Evolutionary conservation across 352 stramenopile genomes (phyloP).

Genomic region (Phytophthora ramorum): DNA sequence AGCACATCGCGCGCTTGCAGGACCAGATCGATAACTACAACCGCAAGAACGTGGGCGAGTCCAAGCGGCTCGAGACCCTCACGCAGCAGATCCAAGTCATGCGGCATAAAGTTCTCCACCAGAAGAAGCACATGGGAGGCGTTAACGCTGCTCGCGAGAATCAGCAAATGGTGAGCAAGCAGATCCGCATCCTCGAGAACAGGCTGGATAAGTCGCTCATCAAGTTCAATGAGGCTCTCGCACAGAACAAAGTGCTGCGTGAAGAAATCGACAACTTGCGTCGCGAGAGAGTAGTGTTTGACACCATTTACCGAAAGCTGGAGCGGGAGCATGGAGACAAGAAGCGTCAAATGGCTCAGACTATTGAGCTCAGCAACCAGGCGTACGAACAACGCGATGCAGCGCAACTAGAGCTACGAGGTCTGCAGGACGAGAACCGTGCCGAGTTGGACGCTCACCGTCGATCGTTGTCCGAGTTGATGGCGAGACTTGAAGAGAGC

Average conservation of each 20-base stretch:
- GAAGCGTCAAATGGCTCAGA: constrained; percentile 95
- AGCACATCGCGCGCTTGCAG: constrained; percentile 81
- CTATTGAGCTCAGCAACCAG: constrained; percentile 96
- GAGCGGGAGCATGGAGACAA: constrained; percentile 94
- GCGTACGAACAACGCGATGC: constrained; percentile 96
- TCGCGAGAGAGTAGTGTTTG: constrained; percentile 94
- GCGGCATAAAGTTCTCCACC: constrained; percentile 86
- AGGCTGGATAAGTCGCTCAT: constrained; percentile 96
- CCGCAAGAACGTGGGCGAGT: constrained; percentile 84
- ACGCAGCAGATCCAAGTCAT: constrained; percentile 90
- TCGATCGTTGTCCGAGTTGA: constrained; percentile 59
- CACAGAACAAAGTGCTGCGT: constrained; percentile 91
- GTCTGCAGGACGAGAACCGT: constrained; percentile 93
- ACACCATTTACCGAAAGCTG: constrained; percentile 94
- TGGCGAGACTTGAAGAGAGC: constrained; percentile 68
- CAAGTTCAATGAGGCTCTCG: constrained; percentile 97
- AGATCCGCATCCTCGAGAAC: constrained; percentile 97
- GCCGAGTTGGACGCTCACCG: constrained; percentile 79
- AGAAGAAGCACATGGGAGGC: constrained; percentile 96
- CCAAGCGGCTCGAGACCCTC: constrained; percentile 85
- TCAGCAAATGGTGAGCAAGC: constrained; percentile 95
- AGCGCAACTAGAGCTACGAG: constrained; percentile 92
- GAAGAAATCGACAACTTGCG: constrained; percentile 95
- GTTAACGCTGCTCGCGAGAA: constrained; percentile 97
- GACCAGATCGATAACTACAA: constrained; percentile 92